Conservation (phyloP, 139 green algal genomes). For the Chlamydomonas eustigma region DNA sequence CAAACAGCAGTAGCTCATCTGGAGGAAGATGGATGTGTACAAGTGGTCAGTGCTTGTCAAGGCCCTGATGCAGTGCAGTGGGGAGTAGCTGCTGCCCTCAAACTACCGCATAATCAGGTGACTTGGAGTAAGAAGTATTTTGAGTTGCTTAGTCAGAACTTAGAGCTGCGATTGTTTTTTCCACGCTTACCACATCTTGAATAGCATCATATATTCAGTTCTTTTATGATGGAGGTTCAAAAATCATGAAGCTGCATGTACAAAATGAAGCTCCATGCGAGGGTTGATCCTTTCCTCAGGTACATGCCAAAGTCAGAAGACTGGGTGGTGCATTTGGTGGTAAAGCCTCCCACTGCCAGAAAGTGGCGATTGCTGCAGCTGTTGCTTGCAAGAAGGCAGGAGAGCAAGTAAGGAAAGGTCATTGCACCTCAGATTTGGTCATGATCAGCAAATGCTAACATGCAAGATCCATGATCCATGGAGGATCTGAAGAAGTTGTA, state of each 20-base stretch:
- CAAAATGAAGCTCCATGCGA: too few species aligned
- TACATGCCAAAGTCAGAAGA: slow-evolving; percentile 40
- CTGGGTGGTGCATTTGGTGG: slow-evolving; percentile 69
- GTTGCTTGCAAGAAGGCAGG: slow-evolving; percentile 30
- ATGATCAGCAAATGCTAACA: too few species aligned
- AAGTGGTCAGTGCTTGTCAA: slow-evolving; percentile 45
- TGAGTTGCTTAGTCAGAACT: too few species aligned
- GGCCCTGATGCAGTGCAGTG: slow-evolving; percentile 27
- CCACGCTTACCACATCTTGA: too few species aligned
- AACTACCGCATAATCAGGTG: slow-evolving; percentile 43
- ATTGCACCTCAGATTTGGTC: too few species aligned
- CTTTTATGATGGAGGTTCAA: too few species aligned
- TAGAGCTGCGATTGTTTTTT: too few species aligned
- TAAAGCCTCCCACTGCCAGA: slow-evolving; percentile 45
- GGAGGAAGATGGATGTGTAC: slow-evolving; percentile 49
- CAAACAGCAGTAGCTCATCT: slow-evolving; percentile 43
- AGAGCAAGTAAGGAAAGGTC: slow-evolving; percentile 19
- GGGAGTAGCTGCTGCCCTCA: slow-evolving; percentile 29
- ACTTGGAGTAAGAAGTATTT: background rate
- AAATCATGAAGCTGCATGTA: too few species aligned
- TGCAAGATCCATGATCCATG: too few species aligned
- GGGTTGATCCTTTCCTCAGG: slow-evolving; percentile 14
- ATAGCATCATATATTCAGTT: too few species aligned
- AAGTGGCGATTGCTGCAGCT: slow-evolving; percentile 42
- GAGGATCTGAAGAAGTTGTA: too few species aligned